Evolutionary conservation across 2,329 filamentous ascomycete genomes (phyloP).

Genomic region (Colletotrichum euphorbiae): DNA sequence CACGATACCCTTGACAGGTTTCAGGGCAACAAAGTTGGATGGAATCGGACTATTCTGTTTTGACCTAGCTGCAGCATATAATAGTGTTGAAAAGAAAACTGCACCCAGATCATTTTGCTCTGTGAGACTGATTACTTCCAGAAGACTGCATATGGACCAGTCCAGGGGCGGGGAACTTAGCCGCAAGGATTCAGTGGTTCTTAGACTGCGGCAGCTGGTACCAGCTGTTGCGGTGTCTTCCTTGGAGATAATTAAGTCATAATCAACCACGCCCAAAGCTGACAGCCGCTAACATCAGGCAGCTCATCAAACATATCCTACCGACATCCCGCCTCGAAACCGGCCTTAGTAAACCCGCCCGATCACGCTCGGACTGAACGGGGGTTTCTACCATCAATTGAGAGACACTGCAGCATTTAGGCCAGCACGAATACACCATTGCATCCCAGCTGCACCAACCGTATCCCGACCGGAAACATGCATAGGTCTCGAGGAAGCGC

Average conservation of each 20-base stretch:
- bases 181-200: constrained; percentile 14
- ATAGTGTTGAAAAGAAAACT: too few relatives aligned
- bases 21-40: too few relatives aligned
- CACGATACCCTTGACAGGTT: too few relatives aligned
- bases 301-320: constrained; percentile 17
- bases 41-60: too few relatives aligned
- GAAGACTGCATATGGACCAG: too few relatives aligned
- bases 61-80: too few relatives aligned
- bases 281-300: constrained; percentile 16
- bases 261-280: constrained; percentile 1
- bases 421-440: constrained; percentile 5
- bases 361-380: neutral
- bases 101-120: too few relatives aligned
- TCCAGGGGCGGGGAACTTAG: too few relatives aligned
- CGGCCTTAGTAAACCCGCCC: constrained; percentile 28
- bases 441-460: constrained; percentile 27
- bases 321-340: constrained; percentile 21
- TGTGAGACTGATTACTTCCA: too few relatives aligned
- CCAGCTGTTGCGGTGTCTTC: constrained; percentile 34
- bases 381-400: constrained; percentile 21
- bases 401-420: constrained; percentile 13
- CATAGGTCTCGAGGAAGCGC: constrained; percentile 57
- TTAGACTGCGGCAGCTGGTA: constrained; percentile 25
- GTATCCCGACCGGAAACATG: constrained; percentile 48
- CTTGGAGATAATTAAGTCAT: constrained; percentile 20